These are phyloP conservation scores for Bothriochloa decipiens DNA, from an alignment of 176 grass and related monocot species.

Conservation along the genomic window DNA sequence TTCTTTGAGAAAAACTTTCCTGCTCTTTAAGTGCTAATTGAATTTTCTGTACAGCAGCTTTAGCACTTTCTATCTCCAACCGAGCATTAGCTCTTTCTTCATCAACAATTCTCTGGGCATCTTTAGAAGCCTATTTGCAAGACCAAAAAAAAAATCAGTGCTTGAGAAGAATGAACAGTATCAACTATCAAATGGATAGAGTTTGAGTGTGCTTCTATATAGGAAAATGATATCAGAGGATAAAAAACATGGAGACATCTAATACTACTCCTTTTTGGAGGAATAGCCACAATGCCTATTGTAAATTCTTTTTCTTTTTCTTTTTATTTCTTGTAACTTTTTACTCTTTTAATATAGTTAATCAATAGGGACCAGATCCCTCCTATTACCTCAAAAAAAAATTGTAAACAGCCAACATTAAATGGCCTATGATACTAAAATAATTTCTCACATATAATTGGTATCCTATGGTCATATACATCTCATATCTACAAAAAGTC, in stretches of 20 bases:
- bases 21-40: conserved; percentile 66
- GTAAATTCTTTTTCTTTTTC: not conserved
- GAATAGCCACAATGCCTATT: not conserved
- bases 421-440: not conserved
- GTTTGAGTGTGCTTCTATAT: conserved; percentile 12
- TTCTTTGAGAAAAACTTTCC: conserved; percentile 44
- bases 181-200: not conserved
- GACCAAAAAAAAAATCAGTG: conserved; percentile 15
- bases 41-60: conserved; percentile 64
- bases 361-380: not conserved
- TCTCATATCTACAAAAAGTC: not conserved
- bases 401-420: not conserved
- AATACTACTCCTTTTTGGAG: not conserved
- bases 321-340: not conserved
- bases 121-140: conserved; percentile 75
- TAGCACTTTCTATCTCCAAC: conserved; percentile 68
- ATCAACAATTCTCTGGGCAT: conserved; percentile 74
- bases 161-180: conserved; percentile 2
- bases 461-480: not conserved
- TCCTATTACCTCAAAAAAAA: not conserved
- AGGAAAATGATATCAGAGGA: not conserved
- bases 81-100: conserved; percentile 76
- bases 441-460: not conserved
- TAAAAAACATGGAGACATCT: not conserved
- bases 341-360: not conserved